phyloP scores from a whole-genome alignment of 164 flowering plant species.

The Magnolia kwangsiensis region DNA sequence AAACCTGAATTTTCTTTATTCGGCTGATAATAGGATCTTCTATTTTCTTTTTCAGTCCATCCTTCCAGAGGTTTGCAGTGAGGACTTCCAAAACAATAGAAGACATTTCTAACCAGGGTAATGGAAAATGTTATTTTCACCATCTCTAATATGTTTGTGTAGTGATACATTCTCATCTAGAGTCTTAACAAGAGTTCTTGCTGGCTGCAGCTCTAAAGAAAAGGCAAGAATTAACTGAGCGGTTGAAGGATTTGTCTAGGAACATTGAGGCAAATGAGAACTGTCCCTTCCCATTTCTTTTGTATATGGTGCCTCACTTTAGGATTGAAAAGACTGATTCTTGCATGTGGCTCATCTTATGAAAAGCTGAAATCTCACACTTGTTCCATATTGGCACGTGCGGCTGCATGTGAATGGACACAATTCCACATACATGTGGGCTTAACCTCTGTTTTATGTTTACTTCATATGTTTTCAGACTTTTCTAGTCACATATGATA shows the following conservation, averaged over 20 bases:
- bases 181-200: background rate
- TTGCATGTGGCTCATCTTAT: too few relatives aligned
- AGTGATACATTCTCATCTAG: background rate
- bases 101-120: conserved; percentile 46
- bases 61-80: conserved; percentile 92
- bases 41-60: conserved; percentile 34
- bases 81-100: conserved; percentile 69
- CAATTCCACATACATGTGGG: too few relatives aligned
- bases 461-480: too few relatives aligned
- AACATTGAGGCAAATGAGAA: conserved; percentile 29
- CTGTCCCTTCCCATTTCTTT: background rate
- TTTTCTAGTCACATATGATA: too few relatives aligned
- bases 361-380: too few relatives aligned
- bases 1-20: background rate
- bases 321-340: too few relatives aligned
- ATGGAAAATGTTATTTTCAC: background rate
- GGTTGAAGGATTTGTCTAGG: conserved; percentile 52
- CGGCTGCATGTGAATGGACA: too few relatives aligned
- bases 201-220: conserved; percentile 48
- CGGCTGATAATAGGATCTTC: background rate
- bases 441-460: too few relatives aligned
- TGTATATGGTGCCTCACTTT: too few relatives aligned
- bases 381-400: too few relatives aligned
- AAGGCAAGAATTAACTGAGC: conserved; percentile 47
- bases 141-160: background rate